Conservation (phyloP, 2,329 filamentous ascomycete species). For the Botrytis tulipae region DNA sequence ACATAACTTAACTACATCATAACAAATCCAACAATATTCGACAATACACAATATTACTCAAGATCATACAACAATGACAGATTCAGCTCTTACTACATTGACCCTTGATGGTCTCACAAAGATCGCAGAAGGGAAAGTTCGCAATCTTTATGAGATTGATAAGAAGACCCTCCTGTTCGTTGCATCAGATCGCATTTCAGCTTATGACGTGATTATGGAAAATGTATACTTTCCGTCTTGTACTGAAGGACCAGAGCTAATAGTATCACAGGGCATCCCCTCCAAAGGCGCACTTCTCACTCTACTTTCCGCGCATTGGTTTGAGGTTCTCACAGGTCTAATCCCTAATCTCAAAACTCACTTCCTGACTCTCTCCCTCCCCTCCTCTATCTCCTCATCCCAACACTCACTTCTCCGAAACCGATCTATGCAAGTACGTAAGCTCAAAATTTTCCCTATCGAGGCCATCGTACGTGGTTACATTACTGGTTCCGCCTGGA, state of each 20-base stretch:
- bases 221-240: conserved; percentile 59
- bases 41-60: background rate
- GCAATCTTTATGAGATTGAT: conserved; percentile 75
- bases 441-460: conserved; percentile 62
- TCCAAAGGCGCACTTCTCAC: conserved; percentile 67
- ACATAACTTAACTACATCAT: background rate
- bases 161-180: conserved; percentile 74
- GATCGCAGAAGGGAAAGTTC: conserved; percentile 60
- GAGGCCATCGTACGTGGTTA: conserved; percentile 73
- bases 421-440: conserved; percentile 65
- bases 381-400: conserved; percentile 45
- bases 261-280: conserved; percentile 57
- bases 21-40: background rate
- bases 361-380: conserved; percentile 58
- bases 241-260: conserved; percentile 30
- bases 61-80: conserved; percentile 3
- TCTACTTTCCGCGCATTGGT: conserved; percentile 67
- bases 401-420: conserved; percentile 47
- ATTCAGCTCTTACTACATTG: conserved; percentile 12
- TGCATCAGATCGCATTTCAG: conserved; percentile 86
- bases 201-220: conserved; percentile 87
- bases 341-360: conserved; percentile 62
- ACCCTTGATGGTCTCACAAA: conserved; percentile 13
- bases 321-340: conserved; percentile 55
- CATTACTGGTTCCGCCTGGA: conserved; percentile 71